Evolutionary conservation across 2,329 filamentous ascomycete species (phyloP), one percentile per base, ranked within the genome.

Genomic region (Zymoseptoria pseudotritici): DNA sequence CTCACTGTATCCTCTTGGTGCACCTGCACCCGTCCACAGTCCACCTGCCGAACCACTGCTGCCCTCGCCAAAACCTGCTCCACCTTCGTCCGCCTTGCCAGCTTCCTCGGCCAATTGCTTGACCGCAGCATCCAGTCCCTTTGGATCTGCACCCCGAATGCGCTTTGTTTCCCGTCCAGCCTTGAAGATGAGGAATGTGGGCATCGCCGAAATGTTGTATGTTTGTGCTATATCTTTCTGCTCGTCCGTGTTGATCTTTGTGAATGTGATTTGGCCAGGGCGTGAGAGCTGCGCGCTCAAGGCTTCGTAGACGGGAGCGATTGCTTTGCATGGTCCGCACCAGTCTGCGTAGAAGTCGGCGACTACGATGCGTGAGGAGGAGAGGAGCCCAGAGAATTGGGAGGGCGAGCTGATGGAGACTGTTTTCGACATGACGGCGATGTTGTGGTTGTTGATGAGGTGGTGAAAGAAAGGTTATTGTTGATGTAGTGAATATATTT

Each of bases 281-380:
- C 86, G 83, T 19, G 90, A 88, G 53, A 96, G 82, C 63, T 86
- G 82, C 52, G 77, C 73, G 31, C 91, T 86, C 54, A 97, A 83
- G 72, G 86, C 79, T 70, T 94, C 89, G 78, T 90, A 97, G 63
- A 91, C 76, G 19, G 92, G 90, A 5, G 88, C 89, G 66, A 97
- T 91, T 65, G 84, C 81, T 69, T 90, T 89, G 83, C 91, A 96
- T 70, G 91, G 89, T 36, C 80, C 86, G 72, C 89, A 96, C 87
- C 89, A 94, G 71, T 90, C 87, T 70, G 91, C 90, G 70, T 90
- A 93, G 81, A 97, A 97, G 77, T 96, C 90, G 70, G 88, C 86
- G 58, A 97, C 87, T 50, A 97, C 90, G 61, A 96, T 84, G 66
- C 83, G 85, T 36, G 89, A 91, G 58, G 82, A 85, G 63, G 83